Percentiles rank a stretch among this genome's conserved stretches.
Conservation (phyloP, 1,139 yeast genomes). For the Candida frijolesensis region DNA sequence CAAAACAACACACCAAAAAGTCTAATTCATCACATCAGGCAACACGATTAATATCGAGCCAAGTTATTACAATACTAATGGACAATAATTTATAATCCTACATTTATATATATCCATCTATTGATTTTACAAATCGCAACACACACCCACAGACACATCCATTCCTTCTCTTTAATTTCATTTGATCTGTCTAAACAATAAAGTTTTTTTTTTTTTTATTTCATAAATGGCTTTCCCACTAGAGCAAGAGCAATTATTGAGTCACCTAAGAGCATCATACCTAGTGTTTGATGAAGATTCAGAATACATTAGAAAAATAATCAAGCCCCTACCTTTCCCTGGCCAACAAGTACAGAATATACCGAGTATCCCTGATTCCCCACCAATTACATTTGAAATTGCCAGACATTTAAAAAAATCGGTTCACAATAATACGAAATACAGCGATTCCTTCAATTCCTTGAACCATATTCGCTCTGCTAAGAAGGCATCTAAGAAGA, state of each 20-base stretch:
- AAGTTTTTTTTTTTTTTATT: neutral
- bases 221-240: constrained; percentile 40
- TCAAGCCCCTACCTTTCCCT: constrained; percentile 20
- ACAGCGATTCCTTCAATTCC: neutral
- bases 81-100: neutral
- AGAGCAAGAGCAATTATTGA: constrained; percentile 31
- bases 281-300: constrained; percentile 29
- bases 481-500: constrained; percentile 1
- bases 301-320: constrained; percentile 25
- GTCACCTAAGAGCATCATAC: constrained; percentile 36
- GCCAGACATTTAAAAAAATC: constrained; percentile 24
- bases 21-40: neutral
- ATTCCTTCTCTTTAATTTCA: neutral
- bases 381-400: constrained; percentile 37
- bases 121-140: neutral
- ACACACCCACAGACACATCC: neutral
- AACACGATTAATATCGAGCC: neutral
- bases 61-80: neutral
- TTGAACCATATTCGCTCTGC: neutral
- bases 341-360: constrained; percentile 6
- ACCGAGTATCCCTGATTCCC: constrained; percentile 26
- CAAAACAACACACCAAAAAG: neutral
- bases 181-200: neutral
- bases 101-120: neutral
- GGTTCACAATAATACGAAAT: constrained; percentile 7